A percentile compares a stretch with the other conserved stretches of the same genome.
phyloP scores from a whole-genome alignment of 1,139 yeast genomes.

The Yarrowia galli region DNA sequence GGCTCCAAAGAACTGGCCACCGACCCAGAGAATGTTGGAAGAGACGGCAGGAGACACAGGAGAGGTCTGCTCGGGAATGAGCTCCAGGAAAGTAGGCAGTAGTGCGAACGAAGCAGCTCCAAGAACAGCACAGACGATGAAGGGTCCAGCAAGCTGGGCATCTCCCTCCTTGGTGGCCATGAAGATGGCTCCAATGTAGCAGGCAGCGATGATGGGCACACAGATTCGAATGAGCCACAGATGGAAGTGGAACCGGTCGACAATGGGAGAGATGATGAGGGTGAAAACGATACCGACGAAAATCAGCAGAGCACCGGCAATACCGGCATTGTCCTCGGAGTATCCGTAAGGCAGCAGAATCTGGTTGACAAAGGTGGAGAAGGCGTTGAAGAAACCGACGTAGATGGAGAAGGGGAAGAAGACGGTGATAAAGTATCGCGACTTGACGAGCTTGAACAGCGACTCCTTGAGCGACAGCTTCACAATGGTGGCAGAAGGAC shows the following conservation, averaged over 20 bases:
- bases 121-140: slow-evolving; percentile 49
- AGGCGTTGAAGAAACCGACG: slow-evolving; percentile 52
- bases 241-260: slow-evolving; percentile 48
- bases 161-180: slow-evolving; percentile 45
- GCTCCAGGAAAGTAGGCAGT: slow-evolving; percentile 50
- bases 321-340: slow-evolving; percentile 50
- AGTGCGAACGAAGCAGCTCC: slow-evolving; percentile 51
- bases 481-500: slow-evolving; percentile 49
- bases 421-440: slow-evolving; percentile 44
- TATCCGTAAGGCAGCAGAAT: slow-evolving; percentile 52
- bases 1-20: slow-evolving; percentile 51
- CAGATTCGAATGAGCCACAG: slow-evolving; percentile 45
- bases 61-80: slow-evolving; percentile 51
- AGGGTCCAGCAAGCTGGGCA: slow-evolving; percentile 49
- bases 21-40: slow-evolving; percentile 49
- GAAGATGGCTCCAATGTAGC: slow-evolving; percentile 50
- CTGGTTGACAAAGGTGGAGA: slow-evolving; percentile 50
- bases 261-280: slow-evolving; percentile 49
- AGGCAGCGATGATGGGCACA: slow-evolving; percentile 48
- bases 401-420: slow-evolving; percentile 48
- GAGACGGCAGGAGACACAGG: slow-evolving; percentile 51
- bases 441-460: slow-evolving; percentile 42
- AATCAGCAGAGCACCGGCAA: slow-evolving; percentile 51
- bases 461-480: slow-evolving; percentile 47
- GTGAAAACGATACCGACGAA: slow-evolving; percentile 50